A percentile compares a stretch with the other conserved stretches of the same genome.
Evolutionary conservation across 2,329 filamentous ascomycete species (phyloP).

Genomic region (Eutypella sp.): DNA sequence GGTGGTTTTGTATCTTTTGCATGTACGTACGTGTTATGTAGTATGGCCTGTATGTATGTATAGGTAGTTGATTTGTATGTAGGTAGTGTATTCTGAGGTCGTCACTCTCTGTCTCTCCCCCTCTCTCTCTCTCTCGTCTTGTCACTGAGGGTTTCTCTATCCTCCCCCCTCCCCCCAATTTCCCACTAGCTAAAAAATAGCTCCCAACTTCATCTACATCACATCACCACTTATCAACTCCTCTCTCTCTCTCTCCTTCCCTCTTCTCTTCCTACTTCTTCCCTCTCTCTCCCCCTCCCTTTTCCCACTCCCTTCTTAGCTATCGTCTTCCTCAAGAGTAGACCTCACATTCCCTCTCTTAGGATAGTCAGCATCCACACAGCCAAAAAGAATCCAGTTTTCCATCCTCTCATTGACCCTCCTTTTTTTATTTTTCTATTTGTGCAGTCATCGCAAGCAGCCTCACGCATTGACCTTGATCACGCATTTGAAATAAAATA

Average conservation of each 20-base stretch:
- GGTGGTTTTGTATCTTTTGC: no score
- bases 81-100: no score
- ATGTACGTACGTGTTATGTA: no score
- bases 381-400: constrained; percentile 33
- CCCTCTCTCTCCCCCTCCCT: constrained; percentile 7
- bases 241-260: constrained; percentile 16
- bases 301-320: constrained; percentile 5
- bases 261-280: constrained; percentile 10
- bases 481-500: constrained; percentile 15
- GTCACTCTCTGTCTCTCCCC: no score
- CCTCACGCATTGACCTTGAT: no score
- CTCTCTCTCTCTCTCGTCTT: no score
- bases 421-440: constrained; percentile 38
- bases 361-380: constrained; percentile 24
- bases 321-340: constrained; percentile 12
- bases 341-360: constrained; percentile 28
- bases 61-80: no score
- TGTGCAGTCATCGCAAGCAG: constrained; percentile 28
- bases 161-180: constrained; percentile 19
- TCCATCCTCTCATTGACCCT: constrained; percentile 39
- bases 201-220: constrained; percentile 8
- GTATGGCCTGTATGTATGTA: no score
- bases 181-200: constrained; percentile 10
- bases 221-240: background rate
- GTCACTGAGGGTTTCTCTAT: constrained; percentile 2